These are phyloP conservation scores for Pseudofabraea citricarpa DNA, from an alignment of 2,329 filamentous ascomycete genomes.

Conservation along the genomic window DNA sequence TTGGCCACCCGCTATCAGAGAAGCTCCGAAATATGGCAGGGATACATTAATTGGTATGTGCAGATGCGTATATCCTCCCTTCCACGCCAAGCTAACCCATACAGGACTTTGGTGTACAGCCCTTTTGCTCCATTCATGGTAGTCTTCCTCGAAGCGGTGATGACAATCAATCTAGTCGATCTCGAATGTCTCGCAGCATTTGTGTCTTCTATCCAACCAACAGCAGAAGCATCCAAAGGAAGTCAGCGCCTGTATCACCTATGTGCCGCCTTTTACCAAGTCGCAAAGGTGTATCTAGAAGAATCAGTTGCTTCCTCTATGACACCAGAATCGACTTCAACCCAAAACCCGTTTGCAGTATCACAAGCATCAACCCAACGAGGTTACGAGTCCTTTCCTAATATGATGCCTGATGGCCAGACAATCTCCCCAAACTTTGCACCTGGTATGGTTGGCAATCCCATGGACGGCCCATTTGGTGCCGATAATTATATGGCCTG, in stretches of 20 bases:
- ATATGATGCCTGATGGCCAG: not conserved
- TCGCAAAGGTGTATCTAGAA: not conserved
- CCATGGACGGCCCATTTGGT: not conserved
- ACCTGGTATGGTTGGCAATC: not conserved
- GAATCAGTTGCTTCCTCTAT: not conserved
- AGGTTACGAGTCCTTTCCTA: not conserved
- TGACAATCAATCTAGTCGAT: constrained; percentile 34
- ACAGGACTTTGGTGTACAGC: constrained; percentile 9
- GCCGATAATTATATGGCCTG: not conserved
- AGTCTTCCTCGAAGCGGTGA: constrained; percentile 16
- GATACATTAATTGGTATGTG: constrained; percentile 11
- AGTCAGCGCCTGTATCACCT: not conserved
- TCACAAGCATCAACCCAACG: not conserved
- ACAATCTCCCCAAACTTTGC: not conserved
- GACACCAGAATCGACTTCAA: not conserved
- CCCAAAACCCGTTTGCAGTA: not conserved
- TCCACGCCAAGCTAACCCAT: no score
- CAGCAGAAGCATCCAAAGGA: not conserved
- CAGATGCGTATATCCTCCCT: no score
- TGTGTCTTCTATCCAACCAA: constrained; percentile 35
- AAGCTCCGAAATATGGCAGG: constrained; percentile 5
- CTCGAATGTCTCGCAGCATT: constrained; percentile 38
- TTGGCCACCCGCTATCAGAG: constrained; percentile 3
- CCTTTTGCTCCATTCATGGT: constrained; percentile 15
- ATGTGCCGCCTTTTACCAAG: not conserved